Percentiles rank a stretch among this genome's conserved stretches.
Conservation (phyloP, 345 rosid genomes). For the Camelina hispida region DNA sequence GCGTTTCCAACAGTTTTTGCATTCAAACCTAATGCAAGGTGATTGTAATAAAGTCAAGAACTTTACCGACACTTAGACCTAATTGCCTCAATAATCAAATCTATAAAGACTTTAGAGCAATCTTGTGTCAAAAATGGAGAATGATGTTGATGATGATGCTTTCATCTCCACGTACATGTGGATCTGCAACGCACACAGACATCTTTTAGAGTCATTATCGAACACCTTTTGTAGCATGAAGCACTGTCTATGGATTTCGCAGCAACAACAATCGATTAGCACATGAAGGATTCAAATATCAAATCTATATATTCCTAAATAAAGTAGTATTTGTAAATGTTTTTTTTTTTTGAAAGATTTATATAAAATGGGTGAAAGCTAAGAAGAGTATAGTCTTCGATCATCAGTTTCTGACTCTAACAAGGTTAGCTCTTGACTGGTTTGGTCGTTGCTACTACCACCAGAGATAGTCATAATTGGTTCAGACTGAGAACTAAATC, state of each 20-base stretch:
- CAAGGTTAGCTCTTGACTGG: slow-evolving; percentile 36
- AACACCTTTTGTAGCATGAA: not conserved
- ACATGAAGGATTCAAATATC: not conserved
- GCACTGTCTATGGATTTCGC: not conserved
- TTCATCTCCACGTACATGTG: not conserved
- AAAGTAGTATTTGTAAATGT: slow-evolving; percentile 1
- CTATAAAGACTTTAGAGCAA: too few species aligned
- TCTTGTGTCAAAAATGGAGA: not conserved
- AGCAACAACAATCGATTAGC: not conserved
- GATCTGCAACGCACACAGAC: not conserved
- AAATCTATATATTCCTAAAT: not conserved
- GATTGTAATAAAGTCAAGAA: not conserved
- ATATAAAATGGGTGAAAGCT: not conserved
- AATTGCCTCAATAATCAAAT: not conserved
- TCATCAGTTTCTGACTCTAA: slow-evolving; percentile 46
- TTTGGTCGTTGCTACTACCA: slow-evolving; percentile 35
- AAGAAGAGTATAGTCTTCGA: slow-evolving; percentile 26
- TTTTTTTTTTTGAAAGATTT: slow-evolving; percentile 5
- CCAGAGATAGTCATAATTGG: slow-evolving; percentile 38
- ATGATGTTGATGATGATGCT: slow-evolving; percentile 1
- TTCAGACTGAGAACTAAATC: slow-evolving; percentile 34
- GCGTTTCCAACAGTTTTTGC: slow-evolving; percentile 6
- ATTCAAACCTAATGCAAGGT: slow-evolving; percentile 5
- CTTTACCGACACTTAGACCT: not conserved
- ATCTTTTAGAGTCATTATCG: not conserved